Evolutionary conservation across 2,329 filamentous ascomycete species (phyloP), one percentile per base, ranked within the genome.

Genomic region (Talaromyces verruculosus): DNA sequence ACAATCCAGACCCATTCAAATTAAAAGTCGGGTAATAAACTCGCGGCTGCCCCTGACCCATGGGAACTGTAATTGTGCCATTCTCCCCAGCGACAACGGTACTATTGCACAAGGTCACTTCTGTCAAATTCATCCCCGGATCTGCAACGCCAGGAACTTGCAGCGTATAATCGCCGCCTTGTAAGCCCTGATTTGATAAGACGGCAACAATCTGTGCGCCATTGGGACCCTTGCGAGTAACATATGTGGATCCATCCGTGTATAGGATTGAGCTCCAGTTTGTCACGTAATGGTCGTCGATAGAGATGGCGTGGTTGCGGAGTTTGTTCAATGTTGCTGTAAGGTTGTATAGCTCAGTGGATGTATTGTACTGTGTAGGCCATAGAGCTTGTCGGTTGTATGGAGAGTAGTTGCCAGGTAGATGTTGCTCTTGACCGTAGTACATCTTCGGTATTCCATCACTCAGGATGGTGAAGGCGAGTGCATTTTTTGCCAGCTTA

Each of bases 401-500:
- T 4, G 84, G 84, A 45, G 71, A 73, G 53, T 75, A 79, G 25
- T 80, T 82, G 25, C 82, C 82, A 1, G 78, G 71, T 71, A 82
- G 86, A 64, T 82, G 84, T 71, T 89, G 87, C 74, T 89, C 87
- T 65, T 86, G 85, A 33, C 87, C 87, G 69, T 88, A 83, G 75
- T 88, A 89, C 49, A 88, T 80, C 61, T 88, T 85, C 2, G 86
- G 86, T 51, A 88, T 85, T 11, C 87, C 87, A 61, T 87, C 69
- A 28, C 53, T 59, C 5, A 89, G 80, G 28, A 89, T 82, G 22
- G 83, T 84, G 69, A 85, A 88, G 0, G 85, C 80, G 45, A 89
- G 79, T 3, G 84, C 81, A 69, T 89, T 89, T 75, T 85, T 84
- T 30, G 85, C 82, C 3, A 87, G 78, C n/a, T 69, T 30, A 7